Evolutionary conservation across 768 basidiomycete species (phyloP).

Genomic region (Pleurotus citrinopileatus): DNA sequence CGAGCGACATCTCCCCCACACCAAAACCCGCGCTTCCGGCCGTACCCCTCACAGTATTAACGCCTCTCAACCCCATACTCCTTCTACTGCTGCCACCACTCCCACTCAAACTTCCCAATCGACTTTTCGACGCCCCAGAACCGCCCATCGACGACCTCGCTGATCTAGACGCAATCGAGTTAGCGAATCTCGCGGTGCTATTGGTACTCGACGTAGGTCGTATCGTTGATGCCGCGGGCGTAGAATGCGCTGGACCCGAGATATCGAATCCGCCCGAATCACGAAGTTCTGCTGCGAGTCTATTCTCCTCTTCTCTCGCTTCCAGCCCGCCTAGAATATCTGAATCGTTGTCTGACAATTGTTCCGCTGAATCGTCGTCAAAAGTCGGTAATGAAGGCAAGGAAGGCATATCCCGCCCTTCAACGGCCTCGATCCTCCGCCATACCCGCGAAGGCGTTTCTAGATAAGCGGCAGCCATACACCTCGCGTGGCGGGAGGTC

Average conservation of each 20-base stretch:
- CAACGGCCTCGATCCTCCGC: slow-evolving; percentile 77
- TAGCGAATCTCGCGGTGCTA: slow-evolving; percentile 48
- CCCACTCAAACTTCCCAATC: slow-evolving; percentile 27
- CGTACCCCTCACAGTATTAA: background rate
- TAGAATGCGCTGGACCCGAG: slow-evolving; percentile 62
- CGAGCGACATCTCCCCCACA: slow-evolving; percentile 18
- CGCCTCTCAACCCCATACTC: background rate
- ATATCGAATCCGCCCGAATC: slow-evolving; percentile 23
- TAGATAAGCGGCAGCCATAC: slow-evolving; percentile 41
- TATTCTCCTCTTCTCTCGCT: slow-evolving; percentile 22
- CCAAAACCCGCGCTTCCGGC: background rate
- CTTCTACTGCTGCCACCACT: slow-evolving; percentile 18
- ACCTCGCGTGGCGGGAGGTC: background rate
- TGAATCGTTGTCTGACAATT: slow-evolving; percentile 18
- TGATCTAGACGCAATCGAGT: slow-evolving; percentile 49
- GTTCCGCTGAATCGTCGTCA: slow-evolving; percentile 54
- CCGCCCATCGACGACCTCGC: slow-evolving; percentile 42
- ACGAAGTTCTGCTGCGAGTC: slow-evolving; percentile 35
- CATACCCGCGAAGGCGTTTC: slow-evolving; percentile 87
- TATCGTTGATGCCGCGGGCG: slow-evolving; percentile 48
- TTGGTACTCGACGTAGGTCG: slow-evolving; percentile 42
- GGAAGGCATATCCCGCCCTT: slow-evolving; percentile 77
- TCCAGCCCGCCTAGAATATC: slow-evolving; percentile 19
- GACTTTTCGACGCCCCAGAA: slow-evolving; percentile 17
- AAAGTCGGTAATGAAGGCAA: slow-evolving; percentile 73